Evolutionary conservation across 345 rosid genomes (phyloP).

Genomic region (Hibiscus mutabilis): DNA sequence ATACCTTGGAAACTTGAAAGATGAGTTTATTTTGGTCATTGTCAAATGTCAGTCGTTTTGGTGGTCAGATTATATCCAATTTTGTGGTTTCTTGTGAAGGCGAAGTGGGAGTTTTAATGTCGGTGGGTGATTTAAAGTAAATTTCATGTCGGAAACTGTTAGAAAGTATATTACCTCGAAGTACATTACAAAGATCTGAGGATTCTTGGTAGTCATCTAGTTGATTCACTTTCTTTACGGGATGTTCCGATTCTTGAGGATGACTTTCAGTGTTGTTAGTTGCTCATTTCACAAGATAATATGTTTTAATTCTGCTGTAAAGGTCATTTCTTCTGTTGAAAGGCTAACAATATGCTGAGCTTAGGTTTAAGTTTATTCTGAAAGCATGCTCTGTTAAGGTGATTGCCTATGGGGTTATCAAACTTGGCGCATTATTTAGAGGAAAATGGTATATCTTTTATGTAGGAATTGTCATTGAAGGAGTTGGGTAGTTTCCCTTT

Average conservation of each 20-base stretch:
- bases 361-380: not conserved
- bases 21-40: not conserved
- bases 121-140: not conserved
- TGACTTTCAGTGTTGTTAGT: not conserved
- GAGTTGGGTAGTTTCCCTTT: not conserved
- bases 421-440: not conserved
- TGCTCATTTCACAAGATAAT: not conserved
- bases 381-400: not conserved
- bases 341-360: not conserved
- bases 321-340: not conserved
- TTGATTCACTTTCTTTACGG: not conserved
- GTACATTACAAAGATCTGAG: not conserved
- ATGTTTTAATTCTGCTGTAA: not conserved
- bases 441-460: too few species aligned
- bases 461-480: too few species aligned
- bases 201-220: not conserved
- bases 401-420: not conserved
- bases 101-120: not conserved
- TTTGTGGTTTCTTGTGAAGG: not conserved
- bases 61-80: not conserved
- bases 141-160: not conserved
- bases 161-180: not conserved
- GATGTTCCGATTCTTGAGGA: not conserved
- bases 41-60: not conserved
- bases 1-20: slow-evolving; percentile 10